These are phyloP conservation scores for Urochloa ruziziensis DNA, from an alignment of 176 grass and related monocot species.

Conservation along the genomic window DNA sequence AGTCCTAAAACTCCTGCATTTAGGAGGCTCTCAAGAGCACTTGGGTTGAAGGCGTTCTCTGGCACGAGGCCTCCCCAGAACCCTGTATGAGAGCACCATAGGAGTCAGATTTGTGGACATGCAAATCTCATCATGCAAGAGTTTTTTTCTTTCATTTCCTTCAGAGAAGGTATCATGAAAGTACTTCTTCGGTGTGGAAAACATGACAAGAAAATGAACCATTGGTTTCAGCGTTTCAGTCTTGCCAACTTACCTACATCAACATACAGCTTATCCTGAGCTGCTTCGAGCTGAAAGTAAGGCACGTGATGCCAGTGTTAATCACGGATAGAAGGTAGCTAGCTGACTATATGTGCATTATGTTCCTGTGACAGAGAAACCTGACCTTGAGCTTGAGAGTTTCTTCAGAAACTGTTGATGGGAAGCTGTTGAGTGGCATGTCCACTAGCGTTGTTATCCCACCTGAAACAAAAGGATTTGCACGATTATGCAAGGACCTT, in stretches of 20 bases:
- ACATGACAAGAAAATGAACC: background rate
- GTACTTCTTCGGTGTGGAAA: background rate
- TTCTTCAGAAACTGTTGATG: constrained; percentile 83
- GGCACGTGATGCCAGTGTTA: background rate
- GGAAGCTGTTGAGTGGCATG: constrained; percentile 95
- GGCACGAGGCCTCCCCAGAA: constrained; percentile 99
- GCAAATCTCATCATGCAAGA: background rate
- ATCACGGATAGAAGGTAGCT: background rate
- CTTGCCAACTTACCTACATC: constrained; percentile 74
- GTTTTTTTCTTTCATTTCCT: background rate
- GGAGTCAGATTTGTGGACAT: background rate
- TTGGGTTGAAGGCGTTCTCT: constrained; percentile 84
- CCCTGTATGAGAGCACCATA: constrained; percentile 41
- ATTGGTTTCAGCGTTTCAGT: background rate
- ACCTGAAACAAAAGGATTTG: constrained; percentile 46
- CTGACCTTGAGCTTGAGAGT: constrained; percentile 86
- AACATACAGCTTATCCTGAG: constrained; percentile 72
- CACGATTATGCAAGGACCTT: too few relatives aligned
- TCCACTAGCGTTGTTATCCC: constrained; percentile 90
- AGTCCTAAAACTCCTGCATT: constrained; percentile 85
- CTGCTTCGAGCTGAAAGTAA: constrained; percentile 65
- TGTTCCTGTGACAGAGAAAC: background rate
- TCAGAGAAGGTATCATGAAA: background rate
- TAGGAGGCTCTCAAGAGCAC: constrained; percentile 68
- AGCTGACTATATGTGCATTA: background rate